Conservation (phyloP, 306 rosid genomes). For the Sesbania bispinosa region DNA sequence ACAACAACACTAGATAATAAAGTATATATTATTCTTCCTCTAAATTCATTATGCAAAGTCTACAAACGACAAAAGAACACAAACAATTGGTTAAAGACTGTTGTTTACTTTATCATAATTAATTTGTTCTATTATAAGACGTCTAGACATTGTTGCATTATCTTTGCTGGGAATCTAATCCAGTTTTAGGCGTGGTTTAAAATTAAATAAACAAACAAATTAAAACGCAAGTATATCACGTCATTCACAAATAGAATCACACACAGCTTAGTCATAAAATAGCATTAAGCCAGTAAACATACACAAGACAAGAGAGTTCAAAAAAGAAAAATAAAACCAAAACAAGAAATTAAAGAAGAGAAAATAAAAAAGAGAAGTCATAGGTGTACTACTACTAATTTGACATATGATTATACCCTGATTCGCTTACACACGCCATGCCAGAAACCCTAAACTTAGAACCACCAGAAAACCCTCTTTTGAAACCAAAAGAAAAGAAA, state of each 20-base stretch:
- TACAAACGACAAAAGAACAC: neutral
- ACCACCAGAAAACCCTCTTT: slow-evolving; percentile 8
- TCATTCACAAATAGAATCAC: slow-evolving; percentile 12
- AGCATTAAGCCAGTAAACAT: neutral
- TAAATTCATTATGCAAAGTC: neutral
- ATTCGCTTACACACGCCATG: slow-evolving; percentile 15
- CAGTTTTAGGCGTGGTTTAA: neutral
- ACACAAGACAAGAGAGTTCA: slow-evolving; percentile 9
- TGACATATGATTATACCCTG: slow-evolving; percentile 28
- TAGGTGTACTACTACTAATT: slow-evolving; percentile 16
- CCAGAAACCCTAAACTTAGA: slow-evolving; percentile 16
- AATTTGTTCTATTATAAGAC: no score
- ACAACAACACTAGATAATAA: neutral
- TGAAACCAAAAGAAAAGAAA: neutral
- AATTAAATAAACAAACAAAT: neutral
- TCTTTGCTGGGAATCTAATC: neutral
- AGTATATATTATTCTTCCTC: neutral
- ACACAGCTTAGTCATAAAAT: slow-evolving; percentile 10
- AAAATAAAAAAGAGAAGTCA: neutral
- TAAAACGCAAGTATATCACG: neutral
- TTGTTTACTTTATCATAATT: no score
- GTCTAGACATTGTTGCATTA: neutral
- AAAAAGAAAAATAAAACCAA: neutral
- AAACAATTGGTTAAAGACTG: no score
- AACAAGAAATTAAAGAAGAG: no score